These are phyloP conservation scores for Aspergillus niger DNA, from an alignment of 2,329 filamentous ascomycete genomes.

Conservation along the genomic window DNA sequence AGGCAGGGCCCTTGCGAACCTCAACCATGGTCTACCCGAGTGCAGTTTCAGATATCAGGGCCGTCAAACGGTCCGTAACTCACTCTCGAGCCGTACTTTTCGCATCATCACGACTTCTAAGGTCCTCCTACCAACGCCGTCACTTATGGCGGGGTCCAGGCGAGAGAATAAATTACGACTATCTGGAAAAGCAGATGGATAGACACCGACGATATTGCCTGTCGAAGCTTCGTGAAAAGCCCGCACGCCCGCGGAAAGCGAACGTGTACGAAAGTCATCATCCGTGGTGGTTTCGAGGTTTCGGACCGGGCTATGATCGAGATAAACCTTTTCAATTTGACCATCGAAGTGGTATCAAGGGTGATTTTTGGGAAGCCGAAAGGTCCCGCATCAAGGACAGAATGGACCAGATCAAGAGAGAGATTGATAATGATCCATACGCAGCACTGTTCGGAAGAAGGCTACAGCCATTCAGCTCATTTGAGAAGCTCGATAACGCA, in stretches of 20 bases:
- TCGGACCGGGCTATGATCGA: conserved; percentile 12
- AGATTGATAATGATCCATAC: conserved; percentile 41
- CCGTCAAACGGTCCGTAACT: not conserved
- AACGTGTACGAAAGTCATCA: conserved; percentile 11
- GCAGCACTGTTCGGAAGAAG: conserved; percentile 43
- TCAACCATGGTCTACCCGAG: not conserved
- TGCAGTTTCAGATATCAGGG: not conserved
- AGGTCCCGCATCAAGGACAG: conserved; percentile 28
- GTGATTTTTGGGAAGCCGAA: conserved; percentile 26
- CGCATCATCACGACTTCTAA: not conserved
- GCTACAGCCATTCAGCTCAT: conserved; percentile 26
- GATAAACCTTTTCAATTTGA: not conserved
- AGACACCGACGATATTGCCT: conserved; percentile 3
- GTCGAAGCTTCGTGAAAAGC: conserved; percentile 2
- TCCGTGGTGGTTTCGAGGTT: conserved; percentile 21
- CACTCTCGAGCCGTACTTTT: not conserved
- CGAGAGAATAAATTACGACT: conserved; percentile 4
- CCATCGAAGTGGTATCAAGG: not conserved
- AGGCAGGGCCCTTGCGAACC: not conserved
- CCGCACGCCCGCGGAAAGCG: not conserved
- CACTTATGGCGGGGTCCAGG: conserved; percentile 11
- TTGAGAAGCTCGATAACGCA: conserved; percentile 23
- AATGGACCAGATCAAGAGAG: conserved; percentile 40
- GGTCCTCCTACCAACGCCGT: conserved; percentile 12
- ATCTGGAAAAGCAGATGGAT: conserved; percentile 5